Evolutionary conservation across 768 basidiomycete species (phyloP).

Genomic region (Podaxis sp.): DNA sequence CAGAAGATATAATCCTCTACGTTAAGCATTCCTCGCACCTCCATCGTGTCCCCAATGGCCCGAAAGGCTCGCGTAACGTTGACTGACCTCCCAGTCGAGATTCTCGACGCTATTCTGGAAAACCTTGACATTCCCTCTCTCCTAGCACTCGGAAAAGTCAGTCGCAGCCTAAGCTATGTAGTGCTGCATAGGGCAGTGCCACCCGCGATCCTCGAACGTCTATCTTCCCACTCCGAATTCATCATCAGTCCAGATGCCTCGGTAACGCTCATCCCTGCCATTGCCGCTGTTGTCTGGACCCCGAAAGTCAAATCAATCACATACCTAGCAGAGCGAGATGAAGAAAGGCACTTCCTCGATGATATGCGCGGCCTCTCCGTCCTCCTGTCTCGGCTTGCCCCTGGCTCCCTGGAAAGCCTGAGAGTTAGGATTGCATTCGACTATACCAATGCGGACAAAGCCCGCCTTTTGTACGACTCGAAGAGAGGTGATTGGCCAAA

Average conservation of each 20-base stretch:
- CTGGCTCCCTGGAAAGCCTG: background rate
- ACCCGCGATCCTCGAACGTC: background rate
- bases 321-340: background rate
- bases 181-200: background rate
- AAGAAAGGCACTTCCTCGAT: background rate
- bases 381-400: background rate
- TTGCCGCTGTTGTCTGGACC: background rate
- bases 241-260: background rate
- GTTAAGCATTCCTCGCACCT: background rate
- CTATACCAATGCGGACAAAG: background rate
- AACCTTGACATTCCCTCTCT: background rate
- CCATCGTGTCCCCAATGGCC: background rate
- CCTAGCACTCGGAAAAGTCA: background rate
- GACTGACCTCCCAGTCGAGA: background rate
- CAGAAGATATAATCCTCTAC: background rate
- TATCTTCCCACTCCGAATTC: background rate
- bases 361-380: background rate
- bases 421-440: background rate
- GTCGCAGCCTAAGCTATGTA: background rate
- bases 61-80: background rate
- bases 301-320: background rate
- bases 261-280: background rate
- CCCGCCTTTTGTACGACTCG: background rate
- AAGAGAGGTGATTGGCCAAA: background rate
- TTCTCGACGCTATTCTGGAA: background rate